Percentiles rank a stretch among this genome's conserved stretches.
These are phyloP conservation scores for Saposhnikovia divaricata DNA, from an alignment of 129 eudicot species.

Conservation along the genomic window DNA sequence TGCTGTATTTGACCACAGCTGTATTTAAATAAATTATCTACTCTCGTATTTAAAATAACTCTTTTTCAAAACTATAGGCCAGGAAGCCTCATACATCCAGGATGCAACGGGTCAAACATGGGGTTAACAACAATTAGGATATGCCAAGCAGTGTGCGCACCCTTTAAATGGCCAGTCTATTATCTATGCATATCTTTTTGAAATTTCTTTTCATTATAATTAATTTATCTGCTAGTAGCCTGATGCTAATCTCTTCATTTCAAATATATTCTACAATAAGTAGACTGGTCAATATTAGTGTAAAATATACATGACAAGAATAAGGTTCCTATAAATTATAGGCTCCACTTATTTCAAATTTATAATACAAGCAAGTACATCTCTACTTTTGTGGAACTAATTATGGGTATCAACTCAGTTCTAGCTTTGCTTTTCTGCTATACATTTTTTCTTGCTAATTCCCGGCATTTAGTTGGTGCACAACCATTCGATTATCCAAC, in stretches of 20 bases:
- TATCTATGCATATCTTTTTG: too few species aligned
- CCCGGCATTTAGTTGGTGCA: slow-evolving; percentile 2
- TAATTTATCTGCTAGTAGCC: too few species aligned
- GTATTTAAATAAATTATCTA: background rate
- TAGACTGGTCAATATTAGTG: background rate
- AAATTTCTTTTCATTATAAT: too few species aligned
- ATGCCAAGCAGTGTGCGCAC: background rate
- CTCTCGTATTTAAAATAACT: background rate
- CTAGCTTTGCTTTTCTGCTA: background rate
- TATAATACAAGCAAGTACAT: background rate
- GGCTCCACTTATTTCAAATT: background rate
- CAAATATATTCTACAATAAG: background rate
- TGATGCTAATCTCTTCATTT: too few species aligned
- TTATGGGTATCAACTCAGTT: slow-evolving; percentile 1
- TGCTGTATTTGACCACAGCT: background rate
- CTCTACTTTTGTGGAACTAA: background rate
- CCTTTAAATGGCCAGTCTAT: too few species aligned
- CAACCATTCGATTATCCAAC: slow-evolving; percentile 43
- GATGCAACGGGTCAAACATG: background rate
- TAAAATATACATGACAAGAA: background rate
- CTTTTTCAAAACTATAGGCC: background rate
- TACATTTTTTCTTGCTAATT: slow-evolving; percentile 13
- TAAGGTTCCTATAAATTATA: background rate
- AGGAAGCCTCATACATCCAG: background rate
- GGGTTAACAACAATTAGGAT: background rate